These are phyloP conservation scores for Lentinula novae-zelandiae DNA, from an alignment of 1,284 basidiomycete genomes.

Conservation along the genomic window DNA sequence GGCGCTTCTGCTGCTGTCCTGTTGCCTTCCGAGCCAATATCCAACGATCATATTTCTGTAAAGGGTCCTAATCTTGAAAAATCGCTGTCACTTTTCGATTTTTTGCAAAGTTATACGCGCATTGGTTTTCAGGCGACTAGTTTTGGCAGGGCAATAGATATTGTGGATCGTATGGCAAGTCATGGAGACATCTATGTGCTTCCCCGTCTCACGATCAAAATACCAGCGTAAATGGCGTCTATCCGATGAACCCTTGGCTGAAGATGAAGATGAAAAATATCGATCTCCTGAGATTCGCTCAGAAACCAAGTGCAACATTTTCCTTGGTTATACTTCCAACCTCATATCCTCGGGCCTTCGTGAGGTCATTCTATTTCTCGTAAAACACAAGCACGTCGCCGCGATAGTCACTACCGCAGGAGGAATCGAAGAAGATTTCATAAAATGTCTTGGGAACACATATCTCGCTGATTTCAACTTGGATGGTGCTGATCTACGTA, in stretches of 20 bases:
- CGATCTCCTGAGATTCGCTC: constrained; percentile 56
- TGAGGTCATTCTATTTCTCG: constrained; percentile 91
- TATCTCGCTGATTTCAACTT: constrained; percentile 94
- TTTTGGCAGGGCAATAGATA: constrained; percentile 83
- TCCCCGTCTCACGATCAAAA: constrained; percentile 8
- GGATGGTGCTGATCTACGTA: constrained; percentile 85
- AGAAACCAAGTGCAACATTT: constrained; percentile 78
- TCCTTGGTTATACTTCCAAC: constrained; percentile 98
- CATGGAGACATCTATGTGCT: neutral
- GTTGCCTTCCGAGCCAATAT: constrained; percentile 76
- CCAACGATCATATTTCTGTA: constrained; percentile 70
- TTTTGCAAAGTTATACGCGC: constrained; percentile 79
- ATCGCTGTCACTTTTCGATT: constrained; percentile 61
- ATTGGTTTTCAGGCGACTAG: constrained; percentile 98
- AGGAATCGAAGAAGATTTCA: constrained; percentile 98
- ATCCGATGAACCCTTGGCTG: constrained; percentile 71
- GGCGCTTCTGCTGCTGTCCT: constrained; percentile 72
- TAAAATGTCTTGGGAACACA: constrained; percentile 96
- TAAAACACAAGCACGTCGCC: constrained; percentile 89
- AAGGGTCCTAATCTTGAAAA: constrained; percentile 87
- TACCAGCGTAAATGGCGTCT: constrained; percentile 76
- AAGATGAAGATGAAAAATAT: constrained; percentile 68
- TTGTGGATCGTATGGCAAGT: constrained; percentile 86
- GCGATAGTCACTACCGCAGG: constrained; percentile 97
- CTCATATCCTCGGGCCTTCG: constrained; percentile 96